Conservation (phyloP, 208 protist species). For the Leishmania martiniquensis region DNA sequence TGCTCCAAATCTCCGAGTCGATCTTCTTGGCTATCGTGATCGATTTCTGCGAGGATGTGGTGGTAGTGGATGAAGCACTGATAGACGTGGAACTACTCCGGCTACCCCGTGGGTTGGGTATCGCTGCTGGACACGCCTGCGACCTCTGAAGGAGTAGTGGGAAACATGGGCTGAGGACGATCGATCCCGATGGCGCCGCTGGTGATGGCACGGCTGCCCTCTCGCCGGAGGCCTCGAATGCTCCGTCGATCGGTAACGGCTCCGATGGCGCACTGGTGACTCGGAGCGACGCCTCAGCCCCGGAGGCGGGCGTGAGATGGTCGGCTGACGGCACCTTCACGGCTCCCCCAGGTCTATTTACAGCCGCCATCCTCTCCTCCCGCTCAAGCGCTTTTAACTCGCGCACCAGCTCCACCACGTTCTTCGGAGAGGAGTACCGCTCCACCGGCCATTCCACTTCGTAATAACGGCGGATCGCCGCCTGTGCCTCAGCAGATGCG, state of each 20-base stretch:
- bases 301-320: not conserved
- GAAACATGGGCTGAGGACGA: not conserved
- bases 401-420: constrained; percentile 9
- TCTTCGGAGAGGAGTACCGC: constrained; percentile 3
- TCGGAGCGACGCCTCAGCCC: not conserved
- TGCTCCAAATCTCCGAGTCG: constrained; percentile 4
- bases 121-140: not conserved
- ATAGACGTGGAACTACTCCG: not conserved
- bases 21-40: not conserved
- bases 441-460: constrained; percentile 9
- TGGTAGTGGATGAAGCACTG: not conserved
- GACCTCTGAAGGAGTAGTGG: not conserved
- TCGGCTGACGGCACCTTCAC: not conserved
- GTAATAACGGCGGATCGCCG: constrained; percentile 4
- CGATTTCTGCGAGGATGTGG: not conserved
- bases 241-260: not conserved
- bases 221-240: not conserved
- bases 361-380: constrained; percentile 6
- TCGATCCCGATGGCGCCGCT: not conserved
- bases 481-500: not conserved
- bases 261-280: not conserved
- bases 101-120: not conserved
- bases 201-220: not conserved
- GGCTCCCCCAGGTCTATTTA: not conserved
- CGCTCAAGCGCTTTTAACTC: constrained; percentile 9